Evolutionary conservation across 2,329 filamentous ascomycete species (phyloP).

Genomic region (Epicoccum sorghinum): DNA sequence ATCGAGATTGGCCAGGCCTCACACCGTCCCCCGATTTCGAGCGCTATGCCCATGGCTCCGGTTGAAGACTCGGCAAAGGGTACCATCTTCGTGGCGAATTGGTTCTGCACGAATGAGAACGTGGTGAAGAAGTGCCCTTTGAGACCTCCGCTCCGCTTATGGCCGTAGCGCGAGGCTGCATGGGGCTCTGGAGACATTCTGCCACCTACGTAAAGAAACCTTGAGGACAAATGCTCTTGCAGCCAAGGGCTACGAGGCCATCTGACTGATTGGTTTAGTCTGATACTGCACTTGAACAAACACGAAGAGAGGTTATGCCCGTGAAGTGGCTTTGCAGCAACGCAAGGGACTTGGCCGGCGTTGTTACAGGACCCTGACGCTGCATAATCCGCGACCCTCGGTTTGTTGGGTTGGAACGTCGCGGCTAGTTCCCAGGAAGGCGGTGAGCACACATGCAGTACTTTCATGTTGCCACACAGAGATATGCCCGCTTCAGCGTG

Average conservation of each 20-base stretch:
- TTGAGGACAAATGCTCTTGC: background rate
- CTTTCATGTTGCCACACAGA: constrained; percentile 19
- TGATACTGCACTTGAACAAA: too few relatives aligned
- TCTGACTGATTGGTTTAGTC: background rate
- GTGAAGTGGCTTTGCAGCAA: background rate
- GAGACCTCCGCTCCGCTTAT: constrained; percentile 20
- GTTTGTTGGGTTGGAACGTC: constrained; percentile 14
- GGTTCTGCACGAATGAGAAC: background rate
- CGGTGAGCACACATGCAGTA: constrained; percentile 18
- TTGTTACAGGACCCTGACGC: constrained; percentile 1
- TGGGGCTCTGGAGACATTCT: constrained; percentile 5
- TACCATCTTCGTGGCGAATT: background rate
- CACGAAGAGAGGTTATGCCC: too few relatives aligned
- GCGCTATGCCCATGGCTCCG: background rate
- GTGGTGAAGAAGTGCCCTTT: constrained; percentile 1
- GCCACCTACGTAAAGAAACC: background rate
- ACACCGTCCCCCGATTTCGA: constrained; percentile 1
- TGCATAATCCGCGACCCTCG: constrained; percentile 22
- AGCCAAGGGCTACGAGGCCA: background rate
- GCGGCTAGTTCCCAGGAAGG: constrained; percentile 14
- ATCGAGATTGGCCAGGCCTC: constrained; percentile 7
- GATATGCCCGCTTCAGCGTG: constrained; percentile 8
- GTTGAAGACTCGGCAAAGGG: background rate
- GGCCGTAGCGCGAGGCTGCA: constrained; percentile 23
- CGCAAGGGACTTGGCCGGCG: background rate